Percentiles rank a stretch among this genome's conserved stretches.
These are phyloP conservation scores for Geotrichum reessii DNA, from an alignment of 1,139 yeast genomes.

Conservation along the genomic window DNA sequence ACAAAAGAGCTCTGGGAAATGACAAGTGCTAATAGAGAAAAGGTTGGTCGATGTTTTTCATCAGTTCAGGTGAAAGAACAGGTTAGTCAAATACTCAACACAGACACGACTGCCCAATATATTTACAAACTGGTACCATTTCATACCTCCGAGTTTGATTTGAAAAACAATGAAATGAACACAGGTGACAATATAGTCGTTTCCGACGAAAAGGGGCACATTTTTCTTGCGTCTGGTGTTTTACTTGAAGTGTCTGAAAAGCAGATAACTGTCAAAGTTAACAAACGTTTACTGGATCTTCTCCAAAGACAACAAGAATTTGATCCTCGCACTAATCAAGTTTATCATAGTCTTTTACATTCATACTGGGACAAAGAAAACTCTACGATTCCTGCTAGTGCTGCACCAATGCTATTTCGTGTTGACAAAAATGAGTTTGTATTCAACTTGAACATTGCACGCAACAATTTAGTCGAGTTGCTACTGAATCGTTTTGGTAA, in stretches of 20 bases:
- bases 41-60: slow-evolving; percentile 53
- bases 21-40: slow-evolving; percentile 57
- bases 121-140: slow-evolving; percentile 21
- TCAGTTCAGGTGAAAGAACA: slow-evolving; percentile 7
- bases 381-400: not conserved
- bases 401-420: slow-evolving; percentile 43
- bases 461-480: slow-evolving; percentile 67
- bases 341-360: slow-evolving; percentile 45
- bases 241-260: slow-evolving; percentile 41
- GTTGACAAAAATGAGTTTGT: slow-evolving; percentile 77
- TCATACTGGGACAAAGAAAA: slow-evolving; percentile 1
- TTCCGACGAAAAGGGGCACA: slow-evolving; percentile 78
- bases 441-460: slow-evolving; percentile 68
- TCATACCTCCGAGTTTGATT: slow-evolving; percentile 18
- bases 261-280: slow-evolving; percentile 42
- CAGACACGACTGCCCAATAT: slow-evolving; percentile 13
- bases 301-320: slow-evolving; percentile 42
- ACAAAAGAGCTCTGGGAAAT: slow-evolving; percentile 66
- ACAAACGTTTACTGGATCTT: slow-evolving; percentile 47
- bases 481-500: slow-evolving; percentile 59
- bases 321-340: slow-evolving; percentile 44
- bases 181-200: slow-evolving; percentile 47
- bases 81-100: not conserved
- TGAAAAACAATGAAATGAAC: slow-evolving; percentile 23
- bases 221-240: slow-evolving; percentile 62